Evolutionary conservation across 345 rosid species (phyloP).

Genomic region (Physaria fendleri): DNA sequence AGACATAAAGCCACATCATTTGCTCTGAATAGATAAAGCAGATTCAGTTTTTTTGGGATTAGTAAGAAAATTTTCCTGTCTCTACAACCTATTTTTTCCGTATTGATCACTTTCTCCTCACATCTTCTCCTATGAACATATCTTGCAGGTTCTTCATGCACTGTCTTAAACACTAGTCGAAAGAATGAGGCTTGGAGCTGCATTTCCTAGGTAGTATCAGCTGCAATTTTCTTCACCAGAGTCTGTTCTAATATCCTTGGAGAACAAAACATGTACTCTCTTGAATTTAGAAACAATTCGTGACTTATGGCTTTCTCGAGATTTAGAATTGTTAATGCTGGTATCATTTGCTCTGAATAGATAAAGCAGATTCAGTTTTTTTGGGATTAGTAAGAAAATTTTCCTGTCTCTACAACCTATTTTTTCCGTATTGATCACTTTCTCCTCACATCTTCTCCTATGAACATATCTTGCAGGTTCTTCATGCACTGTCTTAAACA

Average conservation of each 20-base stretch:
- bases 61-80: neutral
- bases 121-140: neutral
- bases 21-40: neutral
- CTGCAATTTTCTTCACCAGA: constrained; percentile 6
- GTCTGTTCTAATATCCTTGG: constrained; percentile 8
- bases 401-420: neutral
- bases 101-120: neutral
- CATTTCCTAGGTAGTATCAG: neutral
- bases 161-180: neutral
- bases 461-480: constrained; percentile 15
- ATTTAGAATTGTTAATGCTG: constrained; percentile 2
- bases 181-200: constrained; percentile 10
- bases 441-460: constrained; percentile 1
- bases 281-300: neutral
- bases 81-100: neutral
- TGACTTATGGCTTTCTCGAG: neutral
- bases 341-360: too few relatives aligned
- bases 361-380: too few relatives aligned
- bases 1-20: neutral
- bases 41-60: neutral
- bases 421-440: neutral
- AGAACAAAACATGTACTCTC: constrained; percentile 12
- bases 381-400: too few relatives aligned
- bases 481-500: neutral
- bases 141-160: constrained; percentile 8